phyloP scores from a whole-genome alignment of 805 yeast species.

The Spathaspora girioi region DNA sequence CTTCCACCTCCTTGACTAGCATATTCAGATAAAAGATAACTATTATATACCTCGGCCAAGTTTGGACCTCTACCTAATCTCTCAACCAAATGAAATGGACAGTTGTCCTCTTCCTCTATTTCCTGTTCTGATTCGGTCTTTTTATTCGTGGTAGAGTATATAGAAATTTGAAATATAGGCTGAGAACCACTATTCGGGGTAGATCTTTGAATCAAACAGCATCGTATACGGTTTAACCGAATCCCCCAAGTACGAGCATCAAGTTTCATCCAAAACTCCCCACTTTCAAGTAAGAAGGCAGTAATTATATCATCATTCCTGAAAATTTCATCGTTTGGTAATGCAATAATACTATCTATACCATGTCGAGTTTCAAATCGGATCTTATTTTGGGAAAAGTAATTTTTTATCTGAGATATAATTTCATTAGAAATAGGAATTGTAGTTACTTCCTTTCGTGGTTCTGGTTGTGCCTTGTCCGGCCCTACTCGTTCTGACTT shows the following conservation, averaged over 20 bases:
- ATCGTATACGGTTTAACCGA: conserved; percentile 6
- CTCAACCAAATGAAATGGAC: not conserved
- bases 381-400: not conserved
- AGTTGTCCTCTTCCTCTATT: too few relatives aligned
- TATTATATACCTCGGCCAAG: not conserved
- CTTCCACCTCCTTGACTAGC: not conserved
- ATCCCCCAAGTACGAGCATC: conserved; percentile 32
- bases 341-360: not conserved
- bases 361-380: not conserved
- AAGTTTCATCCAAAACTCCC: conserved; percentile 19
- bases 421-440: not conserved
- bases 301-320: conserved; percentile 6
- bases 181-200: not conserved
- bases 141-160: not conserved
- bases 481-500: too few relatives aligned
- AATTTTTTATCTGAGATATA: not conserved
- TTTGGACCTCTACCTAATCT: not conserved
- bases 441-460: not conserved
- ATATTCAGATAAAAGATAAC: not conserved
- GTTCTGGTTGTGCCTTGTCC: too few relatives aligned
- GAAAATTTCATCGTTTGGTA: not conserved
- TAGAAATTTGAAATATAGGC: not conserved
- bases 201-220: conserved; percentile 7
- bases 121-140: not conserved
- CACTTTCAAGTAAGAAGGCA: conserved; percentile 6